Percentiles rank a stretch among this genome's conserved stretches.
Conservation (phyloP, 140 eudicot species). For the Oenanthe javanica region DNA sequence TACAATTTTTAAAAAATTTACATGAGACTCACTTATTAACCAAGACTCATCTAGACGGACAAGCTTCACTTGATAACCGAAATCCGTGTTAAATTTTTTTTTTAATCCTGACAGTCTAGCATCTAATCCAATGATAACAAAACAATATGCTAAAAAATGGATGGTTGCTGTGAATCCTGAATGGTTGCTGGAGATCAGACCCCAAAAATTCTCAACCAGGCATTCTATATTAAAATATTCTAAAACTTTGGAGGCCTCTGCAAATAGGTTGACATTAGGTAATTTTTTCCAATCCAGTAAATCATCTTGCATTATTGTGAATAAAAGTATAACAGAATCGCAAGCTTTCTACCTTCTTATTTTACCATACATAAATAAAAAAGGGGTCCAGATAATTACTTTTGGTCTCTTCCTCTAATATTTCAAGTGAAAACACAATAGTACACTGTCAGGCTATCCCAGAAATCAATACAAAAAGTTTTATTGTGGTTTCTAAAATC, state of each 20-base stretch:
- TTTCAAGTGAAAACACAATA: neutral
- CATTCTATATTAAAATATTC: neutral
- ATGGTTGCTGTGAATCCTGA: too few species aligned
- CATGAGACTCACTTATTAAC: too few species aligned
- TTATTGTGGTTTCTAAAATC: neutral
- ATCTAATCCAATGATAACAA: too few species aligned
- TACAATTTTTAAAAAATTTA: too few species aligned
- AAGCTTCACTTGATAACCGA: too few species aligned
- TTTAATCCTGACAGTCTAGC: too few species aligned
- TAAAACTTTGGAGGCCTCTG: neutral
- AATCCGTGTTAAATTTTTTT: too few species aligned
- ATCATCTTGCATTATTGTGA: neutral
- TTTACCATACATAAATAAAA: neutral
- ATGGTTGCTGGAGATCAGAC: too few species aligned
- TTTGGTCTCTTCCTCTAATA: neutral
- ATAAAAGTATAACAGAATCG: neutral
- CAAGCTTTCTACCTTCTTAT: neutral
- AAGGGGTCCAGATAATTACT: neutral
- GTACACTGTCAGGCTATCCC: neutral
- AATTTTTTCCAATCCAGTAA: too few species aligned
- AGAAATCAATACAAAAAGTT: neutral
- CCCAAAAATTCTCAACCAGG: neutral
- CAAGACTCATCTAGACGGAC: too few species aligned
- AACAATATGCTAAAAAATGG: too few species aligned
- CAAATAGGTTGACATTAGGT: slow-evolving; percentile 8